Base-by-base conservation (phyloP, 2,329 filamentous ascomycete genomes). In the Hortaea werneckii region DNA sequence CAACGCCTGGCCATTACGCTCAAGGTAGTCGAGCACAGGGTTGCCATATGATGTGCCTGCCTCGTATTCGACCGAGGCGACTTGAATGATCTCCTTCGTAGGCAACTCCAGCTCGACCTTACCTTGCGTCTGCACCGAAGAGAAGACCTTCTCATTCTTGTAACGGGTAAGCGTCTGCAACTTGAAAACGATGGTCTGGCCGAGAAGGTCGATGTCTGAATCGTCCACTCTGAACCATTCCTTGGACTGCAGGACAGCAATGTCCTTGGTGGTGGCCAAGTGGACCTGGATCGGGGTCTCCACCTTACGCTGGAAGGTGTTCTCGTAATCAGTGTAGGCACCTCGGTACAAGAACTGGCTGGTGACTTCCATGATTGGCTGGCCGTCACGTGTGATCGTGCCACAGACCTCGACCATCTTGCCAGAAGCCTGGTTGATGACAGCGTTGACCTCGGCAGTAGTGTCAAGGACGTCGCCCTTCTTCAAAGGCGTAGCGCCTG, bases 321-420 rank as follows among this genome's bases (percentile, higher is more conserved):
- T 98, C 71, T 95, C 85, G 58, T 80, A 98, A 67, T 98, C 94
- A 46, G 78, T 85, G 71, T 98, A 98, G 29, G 77, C 76, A 46
- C 92, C 92, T 42, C 94, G 84, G 75, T 98, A 98, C 60, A 98
- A 68, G 77, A 98, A 98, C 67, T 98, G 92, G 51, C 88, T 95
- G 9, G 89, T 96, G 28, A 98, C 92, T 64, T 98, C 88, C 92
- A 98, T 98, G 52, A 98, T 87, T 5, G 88, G 76, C 65, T 85
- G 68, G 27, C 84, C 84, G 44, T 89, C 80, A 38, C 92, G 84
- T 44, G 78, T 83, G 59, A 98, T 95, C 5, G 92, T 98, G 51
- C 92, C 92, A 60, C 89, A 95, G n/a, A 98, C 90, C 69, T 98
- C 94, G 12, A 98, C 94, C 89, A 98, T 95, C 76, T 98, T 98